A percentile compares a stretch with the other conserved stretches of the same genome.
phyloP scores from a whole-genome alignment of 371 early-diverging fungal genomes.

The Mucor piriformis region DNA sequence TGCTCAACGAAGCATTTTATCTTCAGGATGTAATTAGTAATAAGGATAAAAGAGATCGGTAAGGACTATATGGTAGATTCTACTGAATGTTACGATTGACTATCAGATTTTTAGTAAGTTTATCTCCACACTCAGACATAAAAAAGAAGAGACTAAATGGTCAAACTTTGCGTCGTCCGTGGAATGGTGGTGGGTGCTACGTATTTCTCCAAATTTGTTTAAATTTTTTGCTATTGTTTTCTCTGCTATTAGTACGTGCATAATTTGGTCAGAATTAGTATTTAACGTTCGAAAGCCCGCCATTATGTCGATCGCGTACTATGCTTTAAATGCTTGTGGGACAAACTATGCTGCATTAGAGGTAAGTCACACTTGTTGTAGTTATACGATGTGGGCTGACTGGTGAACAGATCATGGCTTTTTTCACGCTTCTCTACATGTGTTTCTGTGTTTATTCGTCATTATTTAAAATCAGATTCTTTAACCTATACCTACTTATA shows the following conservation, averaged over 20 bases:
- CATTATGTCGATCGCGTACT: conserved; percentile 60
- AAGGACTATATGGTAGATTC: conserved; percentile 7
- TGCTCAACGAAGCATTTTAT: conserved; percentile 68
- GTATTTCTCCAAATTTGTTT: conserved; percentile 65
- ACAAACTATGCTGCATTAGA: conserved; percentile 61
- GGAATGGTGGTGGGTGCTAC: conserved; percentile 88
- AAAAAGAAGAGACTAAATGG: conserved; percentile 11
- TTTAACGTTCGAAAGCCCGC: conserved; percentile 65
- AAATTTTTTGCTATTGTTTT: conserved; percentile 63
- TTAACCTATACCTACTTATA: conserved; percentile 83
- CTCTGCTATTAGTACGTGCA: conserved; percentile 64
- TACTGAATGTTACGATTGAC: background rate
- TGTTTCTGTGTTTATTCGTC: conserved; percentile 89
- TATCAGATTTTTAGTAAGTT: conserved; percentile 6
- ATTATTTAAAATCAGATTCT: conserved; percentile 83
- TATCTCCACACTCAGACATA: conserved; percentile 15
- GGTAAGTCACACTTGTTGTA: conserved; percentile 31
- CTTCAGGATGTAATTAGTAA: conserved; percentile 77
- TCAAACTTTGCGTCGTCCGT: background rate
- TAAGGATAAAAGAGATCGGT: conserved; percentile 60
- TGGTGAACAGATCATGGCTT: conserved; percentile 64
- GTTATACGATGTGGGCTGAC: background rate
- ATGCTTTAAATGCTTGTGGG: conserved; percentile 46
- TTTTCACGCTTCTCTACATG: conserved; percentile 86
- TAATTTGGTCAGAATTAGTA: conserved; percentile 93